Evolutionary conservation across 805 yeast species (phyloP).

Genomic region (Debaryomyces maramus): DNA sequence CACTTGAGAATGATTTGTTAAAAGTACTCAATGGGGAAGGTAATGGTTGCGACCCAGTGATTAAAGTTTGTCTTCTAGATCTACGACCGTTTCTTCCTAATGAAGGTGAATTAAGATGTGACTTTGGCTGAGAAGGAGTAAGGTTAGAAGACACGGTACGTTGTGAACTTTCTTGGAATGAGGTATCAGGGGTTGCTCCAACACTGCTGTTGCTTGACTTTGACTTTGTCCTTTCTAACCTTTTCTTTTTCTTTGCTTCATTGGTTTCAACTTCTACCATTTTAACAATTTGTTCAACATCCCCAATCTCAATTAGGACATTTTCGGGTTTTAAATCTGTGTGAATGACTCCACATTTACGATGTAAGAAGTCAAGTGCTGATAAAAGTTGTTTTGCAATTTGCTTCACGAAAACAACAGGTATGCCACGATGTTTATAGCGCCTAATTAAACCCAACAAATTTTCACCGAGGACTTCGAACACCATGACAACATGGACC

Average conservation of each 20-base stretch:
- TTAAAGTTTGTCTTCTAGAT: slow-evolving; percentile 69
- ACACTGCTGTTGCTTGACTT: slow-evolving; percentile 15
- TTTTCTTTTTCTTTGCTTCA: slow-evolving; percentile 46
- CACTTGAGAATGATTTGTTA: slow-evolving; percentile 39
- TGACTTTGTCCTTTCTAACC: slow-evolving; percentile 40
- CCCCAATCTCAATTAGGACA: slow-evolving; percentile 77
- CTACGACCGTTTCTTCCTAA: slow-evolving; percentile 48
- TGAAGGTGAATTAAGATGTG: slow-evolving; percentile 32
- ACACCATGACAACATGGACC: slow-evolving; percentile 92
- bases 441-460: slow-evolving; percentile 79
- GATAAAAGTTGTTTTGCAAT: slow-evolving; percentile 75
- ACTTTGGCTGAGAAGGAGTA: slow-evolving; percentile 1
- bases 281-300: slow-evolving; percentile 73
- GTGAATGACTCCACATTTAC: slow-evolving; percentile 72
- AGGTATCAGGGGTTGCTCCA: slow-evolving; percentile 15
- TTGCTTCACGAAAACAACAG: slow-evolving; percentile 72
- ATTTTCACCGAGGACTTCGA: slow-evolving; percentile 95
- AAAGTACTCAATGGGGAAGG: slow-evolving; percentile 81
- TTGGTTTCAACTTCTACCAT: slow-evolving; percentile 63
- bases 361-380: slow-evolving; percentile 70
- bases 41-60: slow-evolving; percentile 89
- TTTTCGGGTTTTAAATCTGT: slow-evolving; percentile 76
- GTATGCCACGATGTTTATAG: slow-evolving; percentile 78
- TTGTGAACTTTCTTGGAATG: slow-evolving; percentile 12
- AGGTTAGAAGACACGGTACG: slow-evolving; percentile 1